Conservation (phyloP, 2,329 filamentous ascomycete species). For the Alternaria arbusti region DNA sequence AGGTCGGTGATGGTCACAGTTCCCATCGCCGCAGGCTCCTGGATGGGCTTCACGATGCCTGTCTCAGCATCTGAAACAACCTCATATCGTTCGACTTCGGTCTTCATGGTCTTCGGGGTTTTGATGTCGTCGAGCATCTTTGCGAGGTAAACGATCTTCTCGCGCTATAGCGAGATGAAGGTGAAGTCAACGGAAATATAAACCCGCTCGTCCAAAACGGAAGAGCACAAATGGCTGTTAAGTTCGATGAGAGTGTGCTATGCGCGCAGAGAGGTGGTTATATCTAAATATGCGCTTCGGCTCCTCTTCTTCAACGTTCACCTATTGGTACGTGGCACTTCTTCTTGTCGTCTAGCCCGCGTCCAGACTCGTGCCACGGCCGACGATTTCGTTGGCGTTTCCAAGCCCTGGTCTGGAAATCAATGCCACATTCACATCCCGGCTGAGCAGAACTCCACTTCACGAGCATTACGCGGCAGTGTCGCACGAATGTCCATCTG, state of each 20-base stretch:
- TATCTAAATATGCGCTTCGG: not conserved
- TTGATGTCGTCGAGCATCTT: not conserved
- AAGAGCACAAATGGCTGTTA: not conserved
- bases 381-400: not conserved
- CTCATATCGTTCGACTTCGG: not conserved
- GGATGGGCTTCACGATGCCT: not conserved
- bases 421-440: not conserved
- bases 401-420: not conserved
- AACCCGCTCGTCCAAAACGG: not conserved
- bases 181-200: not conserved
- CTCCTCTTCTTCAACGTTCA: not conserved
- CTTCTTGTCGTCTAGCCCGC: not conserved
- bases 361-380: not conserved
- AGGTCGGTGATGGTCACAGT: slow-evolving; percentile 39
- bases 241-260: not conserved
- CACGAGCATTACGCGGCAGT: not conserved
- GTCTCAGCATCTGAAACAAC: not conserved
- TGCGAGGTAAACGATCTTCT: not conserved
- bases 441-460: not conserved
- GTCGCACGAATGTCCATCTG: not conserved
- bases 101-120: not conserved
- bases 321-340: not conserved
- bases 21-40: slow-evolving; percentile 28
- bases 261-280: not conserved
- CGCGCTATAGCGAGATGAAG: not conserved